Conservation (phyloP, 2,329 filamentous ascomycete species). For the Malbranchea zuffiana region DNA sequence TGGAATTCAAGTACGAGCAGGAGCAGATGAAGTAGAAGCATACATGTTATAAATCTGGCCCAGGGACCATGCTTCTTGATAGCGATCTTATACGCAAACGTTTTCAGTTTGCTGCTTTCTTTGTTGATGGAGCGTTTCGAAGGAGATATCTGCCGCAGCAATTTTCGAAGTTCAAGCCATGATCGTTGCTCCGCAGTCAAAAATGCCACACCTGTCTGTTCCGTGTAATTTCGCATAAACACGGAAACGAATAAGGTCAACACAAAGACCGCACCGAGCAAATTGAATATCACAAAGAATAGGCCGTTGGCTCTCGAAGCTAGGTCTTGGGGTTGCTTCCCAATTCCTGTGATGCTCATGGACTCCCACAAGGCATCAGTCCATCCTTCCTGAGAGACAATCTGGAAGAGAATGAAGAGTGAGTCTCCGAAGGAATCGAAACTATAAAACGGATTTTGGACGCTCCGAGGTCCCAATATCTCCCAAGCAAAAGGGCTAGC, state of each 20-base stretch:
- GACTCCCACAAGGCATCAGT: slow-evolving; percentile 79
- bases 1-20: slow-evolving; percentile 80
- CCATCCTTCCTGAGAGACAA: slow-evolving; percentile 98
- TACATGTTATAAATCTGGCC: slow-evolving; percentile 69
- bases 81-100: slow-evolving; percentile 89
- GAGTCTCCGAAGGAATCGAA: slow-evolving; percentile 94
- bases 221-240: slow-evolving; percentile 99
- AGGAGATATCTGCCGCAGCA: slow-evolving; percentile 83
- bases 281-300: slow-evolving; percentile 94
- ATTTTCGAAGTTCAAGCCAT: slow-evolving; percentile 88
- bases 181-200: slow-evolving; percentile 91
- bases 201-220: slow-evolving; percentile 94
- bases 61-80: slow-evolving; percentile 89
- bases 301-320: slow-evolving; percentile 72
- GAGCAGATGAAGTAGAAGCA: slow-evolving; percentile 72
- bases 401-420: slow-evolving; percentile 94
- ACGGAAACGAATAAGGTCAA: slow-evolving; percentile 96
- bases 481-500: slow-evolving; percentile 73
- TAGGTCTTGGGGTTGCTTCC: slow-evolving; percentile 59
- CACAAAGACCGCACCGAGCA: slow-evolving; percentile 91
- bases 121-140: slow-evolving; percentile 82
- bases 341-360: slow-evolving; percentile 68
- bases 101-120: slow-evolving; percentile 65
- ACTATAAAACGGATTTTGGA: slow-evolving; percentile 70
- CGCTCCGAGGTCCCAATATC: slow-evolving; percentile 70